A percentile compares a stretch with the other conserved stretches of the same genome.
Conservation (phyloP, 2,329 filamentous ascomycete species). For the Fusarium oxysporum region DNA sequence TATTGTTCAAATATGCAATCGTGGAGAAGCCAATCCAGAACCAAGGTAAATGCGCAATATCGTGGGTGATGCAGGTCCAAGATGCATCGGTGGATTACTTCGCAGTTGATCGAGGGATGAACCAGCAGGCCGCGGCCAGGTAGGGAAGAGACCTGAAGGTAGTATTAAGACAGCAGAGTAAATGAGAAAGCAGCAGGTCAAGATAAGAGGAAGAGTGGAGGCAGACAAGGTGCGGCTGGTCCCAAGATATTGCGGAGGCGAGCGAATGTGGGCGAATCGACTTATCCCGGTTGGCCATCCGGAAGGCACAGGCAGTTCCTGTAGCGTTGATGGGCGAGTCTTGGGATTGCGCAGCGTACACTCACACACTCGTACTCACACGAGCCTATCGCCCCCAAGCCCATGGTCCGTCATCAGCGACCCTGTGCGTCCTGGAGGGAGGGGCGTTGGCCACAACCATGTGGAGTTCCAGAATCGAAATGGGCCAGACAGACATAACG, state of each 20-base stretch:
- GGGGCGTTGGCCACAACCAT: conserved; percentile 35
- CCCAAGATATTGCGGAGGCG: conserved; percentile 49
- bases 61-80: background rate
- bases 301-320: conserved; percentile 33
- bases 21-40: background rate
- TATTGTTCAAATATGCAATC: conserved; percentile 17
- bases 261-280: conserved; percentile 44
- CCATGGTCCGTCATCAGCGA: conserved; percentile 35
- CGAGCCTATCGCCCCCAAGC: conserved; percentile 37
- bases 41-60: background rate
- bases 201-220: conserved; percentile 43
- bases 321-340: conserved; percentile 34
- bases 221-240: conserved; percentile 43
- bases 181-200: conserved; percentile 27
- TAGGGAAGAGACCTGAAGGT: conserved; percentile 12
- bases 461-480: conserved; percentile 39
- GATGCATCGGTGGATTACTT: conserved; percentile 2
- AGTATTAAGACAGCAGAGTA: conserved; percentile 31
- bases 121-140: background rate
- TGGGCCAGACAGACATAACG: conserved; percentile 28
- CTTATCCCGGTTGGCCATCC: conserved; percentile 36
- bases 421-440: conserved; percentile 36
- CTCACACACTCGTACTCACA: conserved; percentile 18
- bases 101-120: conserved; percentile 13
- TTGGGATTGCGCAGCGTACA: conserved; percentile 27